Percentiles rank a stretch among this genome's conserved stretches.
Conservation (phyloP, 2,329 filamentous ascomycete genomes). For the Colletotrichum tropicale region DNA sequence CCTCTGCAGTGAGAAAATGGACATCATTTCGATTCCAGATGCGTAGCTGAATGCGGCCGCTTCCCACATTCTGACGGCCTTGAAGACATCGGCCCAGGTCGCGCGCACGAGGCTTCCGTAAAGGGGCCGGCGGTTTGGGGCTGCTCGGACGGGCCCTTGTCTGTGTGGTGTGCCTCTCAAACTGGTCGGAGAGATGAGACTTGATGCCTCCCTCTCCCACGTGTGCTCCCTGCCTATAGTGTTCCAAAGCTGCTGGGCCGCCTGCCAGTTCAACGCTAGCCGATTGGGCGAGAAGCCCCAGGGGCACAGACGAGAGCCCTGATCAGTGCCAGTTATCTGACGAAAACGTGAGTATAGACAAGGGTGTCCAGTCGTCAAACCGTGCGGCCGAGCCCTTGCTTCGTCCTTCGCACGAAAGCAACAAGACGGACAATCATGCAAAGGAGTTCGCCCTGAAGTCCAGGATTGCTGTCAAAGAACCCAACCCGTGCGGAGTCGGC, state of each 20-base stretch:
- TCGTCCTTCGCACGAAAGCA: not conserved
- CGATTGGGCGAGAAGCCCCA: not conserved
- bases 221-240: constrained; percentile 10
- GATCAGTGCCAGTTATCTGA: constrained; percentile 3
- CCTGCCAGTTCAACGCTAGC: not conserved
- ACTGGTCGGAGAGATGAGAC: not conserved
- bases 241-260: not conserved
- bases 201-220: constrained; percentile 4
- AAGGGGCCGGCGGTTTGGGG: not conserved
- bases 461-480: not conserved
- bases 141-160: not conserved
- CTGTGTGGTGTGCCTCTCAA: constrained; percentile 1
- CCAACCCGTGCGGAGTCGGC: not conserved
- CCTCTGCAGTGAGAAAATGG: not conserved
- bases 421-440: not conserved
- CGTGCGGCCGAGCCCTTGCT: not conserved
- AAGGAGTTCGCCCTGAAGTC: not conserved
- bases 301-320: not conserved
- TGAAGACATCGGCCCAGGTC: not conserved
- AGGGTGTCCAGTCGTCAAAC: not conserved
- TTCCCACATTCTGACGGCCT: not conserved
- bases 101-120: not conserved
- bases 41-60: not conserved
- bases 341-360: not conserved
- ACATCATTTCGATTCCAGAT: not conserved